Evolutionary conservation across 2,329 filamentous ascomycete genomes (phyloP).

Genomic region (Ophiostoma fasciatum): DNA sequence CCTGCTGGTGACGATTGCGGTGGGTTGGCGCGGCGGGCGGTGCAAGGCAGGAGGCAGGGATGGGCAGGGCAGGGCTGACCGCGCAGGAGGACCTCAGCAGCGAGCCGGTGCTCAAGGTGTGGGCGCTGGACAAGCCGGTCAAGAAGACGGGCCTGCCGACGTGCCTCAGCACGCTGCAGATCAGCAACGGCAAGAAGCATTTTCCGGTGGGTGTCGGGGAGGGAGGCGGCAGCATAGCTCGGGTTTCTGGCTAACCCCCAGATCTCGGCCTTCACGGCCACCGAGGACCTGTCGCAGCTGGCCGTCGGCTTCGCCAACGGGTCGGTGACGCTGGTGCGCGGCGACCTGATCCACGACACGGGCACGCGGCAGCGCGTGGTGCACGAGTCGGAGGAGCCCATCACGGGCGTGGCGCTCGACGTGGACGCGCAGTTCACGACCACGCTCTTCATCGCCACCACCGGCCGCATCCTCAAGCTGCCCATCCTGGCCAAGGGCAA

Average conservation of each 20-base stretch:
- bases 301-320: conserved; percentile 95
- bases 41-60: too few species aligned
- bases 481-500: conserved; percentile 80
- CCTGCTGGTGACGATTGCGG: conserved; percentile 66
- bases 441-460: conserved; percentile 84
- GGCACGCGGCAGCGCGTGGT: conserved; percentile 89
- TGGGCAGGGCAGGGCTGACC: not conserved
- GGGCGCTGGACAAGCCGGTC: conserved; percentile 84
- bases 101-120: conserved; percentile 89
- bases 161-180: conserved; percentile 70
- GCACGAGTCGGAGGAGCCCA: conserved; percentile 90
- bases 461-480: conserved; percentile 71
- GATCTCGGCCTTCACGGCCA: conserved; percentile 78
- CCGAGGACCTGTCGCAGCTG: conserved; percentile 80
- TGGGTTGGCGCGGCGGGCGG: too few species aligned
- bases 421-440: conserved; percentile 50
- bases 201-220: conserved; percentile 60
- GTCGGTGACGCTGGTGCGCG: conserved; percentile 80
- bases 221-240: too few species aligned
- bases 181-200: conserved; percentile 81
- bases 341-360: conserved; percentile 88
- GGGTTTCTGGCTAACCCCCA: too few species aligned
- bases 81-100: conserved; percentile 65
- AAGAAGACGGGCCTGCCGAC: conserved; percentile 86
- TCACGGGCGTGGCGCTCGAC: conserved; percentile 75